phyloP scores from a whole-genome alignment of 2,329 filamentous ascomycete species.

The Phialocephala subalpina region DNA sequence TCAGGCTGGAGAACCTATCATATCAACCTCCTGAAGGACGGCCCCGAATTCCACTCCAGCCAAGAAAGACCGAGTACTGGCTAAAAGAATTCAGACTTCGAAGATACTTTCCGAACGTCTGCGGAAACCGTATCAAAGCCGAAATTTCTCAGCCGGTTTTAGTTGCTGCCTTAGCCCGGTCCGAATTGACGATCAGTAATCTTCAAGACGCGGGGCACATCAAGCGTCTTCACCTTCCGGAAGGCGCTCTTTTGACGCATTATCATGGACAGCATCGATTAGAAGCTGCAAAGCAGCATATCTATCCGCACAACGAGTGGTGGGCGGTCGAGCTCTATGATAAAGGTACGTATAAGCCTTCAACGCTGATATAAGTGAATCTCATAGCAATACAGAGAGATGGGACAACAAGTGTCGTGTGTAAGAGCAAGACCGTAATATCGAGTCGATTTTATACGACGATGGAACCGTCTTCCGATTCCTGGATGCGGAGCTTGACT shows the following conservation, averaged over 20 bases:
- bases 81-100: constrained; percentile 26
- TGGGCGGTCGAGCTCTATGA: constrained; percentile 25
- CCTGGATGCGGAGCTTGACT: constrained; percentile 22
- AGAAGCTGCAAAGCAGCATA: constrained; percentile 25
- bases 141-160: constrained; percentile 28
- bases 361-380: constrained; percentile 21
- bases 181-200: constrained; percentile 20
- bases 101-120: constrained; percentile 27
- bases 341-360: constrained; percentile 20
- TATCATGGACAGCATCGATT: constrained; percentile 26
- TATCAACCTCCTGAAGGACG: constrained; percentile 25
- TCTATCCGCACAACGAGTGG: constrained; percentile 28
- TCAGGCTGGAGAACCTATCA: constrained; percentile 23
- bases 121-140: constrained; percentile 23
- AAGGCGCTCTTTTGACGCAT: constrained; percentile 25
- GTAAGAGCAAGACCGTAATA: constrained; percentile 28
- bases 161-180: constrained; percentile 18
- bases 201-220: constrained; percentile 17
- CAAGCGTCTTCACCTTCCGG: constrained; percentile 22
- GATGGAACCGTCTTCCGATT: constrained; percentile 28
- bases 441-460: constrained; percentile 26
- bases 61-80: constrained; percentile 26
- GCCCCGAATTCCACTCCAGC: constrained; percentile 22
- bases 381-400: constrained; percentile 26
- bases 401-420: constrained; percentile 26